Conservation (phyloP, 2,329 filamentous ascomycete genomes). For the Acrocalymma vagum region DNA sequence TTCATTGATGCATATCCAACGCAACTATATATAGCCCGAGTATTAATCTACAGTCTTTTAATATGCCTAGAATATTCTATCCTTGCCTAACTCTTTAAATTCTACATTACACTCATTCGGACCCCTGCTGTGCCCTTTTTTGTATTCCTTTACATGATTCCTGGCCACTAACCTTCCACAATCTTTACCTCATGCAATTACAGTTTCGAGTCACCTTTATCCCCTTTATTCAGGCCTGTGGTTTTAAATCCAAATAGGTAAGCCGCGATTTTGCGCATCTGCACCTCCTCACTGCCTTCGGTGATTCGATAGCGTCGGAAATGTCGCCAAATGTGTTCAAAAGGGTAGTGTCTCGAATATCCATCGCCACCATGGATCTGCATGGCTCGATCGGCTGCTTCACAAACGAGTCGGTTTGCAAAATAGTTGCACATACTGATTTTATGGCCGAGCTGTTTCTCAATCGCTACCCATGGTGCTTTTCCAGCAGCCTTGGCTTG, state of each 20-base stretch:
- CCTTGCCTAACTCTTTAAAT: too few species aligned
- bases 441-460: slow-evolving; percentile 65
- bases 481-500: too few species aligned
- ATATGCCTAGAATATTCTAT: too few species aligned
- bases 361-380: slow-evolving; percentile 67
- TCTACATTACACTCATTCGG: too few species aligned
- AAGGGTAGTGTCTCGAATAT: slow-evolving; percentile 64
- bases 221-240: slow-evolving; percentile 37
- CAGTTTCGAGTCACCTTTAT: slow-evolving; percentile 25
- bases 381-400: slow-evolving; percentile 68
- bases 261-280: slow-evolving; percentile 68
- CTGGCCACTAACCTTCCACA: too few species aligned
- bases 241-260: slow-evolving; percentile 62
- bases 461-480: slow-evolving; percentile 60
- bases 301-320: slow-evolving; percentile 68
- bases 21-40: too few species aligned
- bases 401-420: slow-evolving; percentile 66
- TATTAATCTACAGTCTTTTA: too few species aligned
- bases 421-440: slow-evolving; percentile 72
- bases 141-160: too few species aligned
- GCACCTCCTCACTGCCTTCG: slow-evolving; percentile 69
- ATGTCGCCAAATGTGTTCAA: slow-evolving; percentile 71
- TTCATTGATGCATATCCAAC: too few species aligned
- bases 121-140: too few species aligned
- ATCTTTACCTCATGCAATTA: slow-evolving; percentile 4